These are phyloP conservation scores for Suillus americanus DNA, from an alignment of 768 basidiomycete species.

Conservation along the genomic window DNA sequence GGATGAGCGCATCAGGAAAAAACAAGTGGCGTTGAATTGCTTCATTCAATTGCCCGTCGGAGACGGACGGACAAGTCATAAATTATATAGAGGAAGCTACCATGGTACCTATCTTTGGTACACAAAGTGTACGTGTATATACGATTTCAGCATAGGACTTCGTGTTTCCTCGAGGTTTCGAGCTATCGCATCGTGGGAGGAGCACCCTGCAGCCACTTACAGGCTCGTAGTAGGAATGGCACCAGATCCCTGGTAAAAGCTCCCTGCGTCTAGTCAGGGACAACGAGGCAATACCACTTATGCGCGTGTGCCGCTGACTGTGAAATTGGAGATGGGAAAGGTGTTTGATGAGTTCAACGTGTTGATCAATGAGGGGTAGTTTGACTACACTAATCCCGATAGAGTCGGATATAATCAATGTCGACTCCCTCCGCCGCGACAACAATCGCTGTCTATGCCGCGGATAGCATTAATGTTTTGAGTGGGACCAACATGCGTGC, in stretches of 20 bases:
- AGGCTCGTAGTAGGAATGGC: background rate
- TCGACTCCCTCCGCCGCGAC: no score
- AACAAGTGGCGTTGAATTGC: background rate
- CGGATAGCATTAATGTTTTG: no score
- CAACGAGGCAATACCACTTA: background rate
- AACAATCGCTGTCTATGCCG: no score
- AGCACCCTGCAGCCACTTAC: background rate
- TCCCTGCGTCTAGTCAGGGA: background rate
- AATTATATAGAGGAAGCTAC: no score
- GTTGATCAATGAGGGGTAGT: background rate
- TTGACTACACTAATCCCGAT: background rate
- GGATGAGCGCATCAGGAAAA: background rate
- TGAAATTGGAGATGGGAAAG: background rate
- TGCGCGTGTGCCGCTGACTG: background rate
- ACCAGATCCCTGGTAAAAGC: background rate
- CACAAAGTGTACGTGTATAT: background rate
- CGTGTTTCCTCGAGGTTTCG: background rate
- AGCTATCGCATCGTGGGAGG: no score
- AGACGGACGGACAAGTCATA: no score
- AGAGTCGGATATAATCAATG: background rate
- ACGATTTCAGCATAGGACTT: no score
- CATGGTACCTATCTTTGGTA: background rate
- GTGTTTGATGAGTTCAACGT: background rate
- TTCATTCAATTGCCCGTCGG: background rate
- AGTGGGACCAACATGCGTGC: no score